phyloP scores from a whole-genome alignment of 1,139 yeast genomes.

The Debaryomyces coudertii region DNA sequence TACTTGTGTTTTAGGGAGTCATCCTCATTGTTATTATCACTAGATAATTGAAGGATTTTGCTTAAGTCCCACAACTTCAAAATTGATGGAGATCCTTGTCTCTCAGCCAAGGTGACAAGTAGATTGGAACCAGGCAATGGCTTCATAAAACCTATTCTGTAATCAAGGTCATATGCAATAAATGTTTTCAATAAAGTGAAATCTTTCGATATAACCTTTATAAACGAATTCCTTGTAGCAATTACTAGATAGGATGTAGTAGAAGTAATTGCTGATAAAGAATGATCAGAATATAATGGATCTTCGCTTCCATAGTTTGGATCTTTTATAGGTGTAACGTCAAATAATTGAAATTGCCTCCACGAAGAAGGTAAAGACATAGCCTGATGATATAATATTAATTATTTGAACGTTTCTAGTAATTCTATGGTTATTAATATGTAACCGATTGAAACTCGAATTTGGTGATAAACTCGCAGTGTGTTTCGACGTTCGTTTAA shows the following conservation, averaged over 20 bases:
- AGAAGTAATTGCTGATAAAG: conserved; percentile 63
- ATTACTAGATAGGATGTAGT: conserved; percentile 57
- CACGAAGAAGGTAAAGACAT: conserved; percentile 50
- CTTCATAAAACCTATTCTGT: conserved; percentile 60
- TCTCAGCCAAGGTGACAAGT: conserved; percentile 73
- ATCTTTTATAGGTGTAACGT: conserved; percentile 79
- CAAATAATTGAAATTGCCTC: conserved; percentile 91
- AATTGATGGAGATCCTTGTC: conserved; percentile 67
- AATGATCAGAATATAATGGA: conserved; percentile 80
- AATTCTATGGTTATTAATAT: neutral
- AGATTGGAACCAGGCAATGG: conserved; percentile 51
- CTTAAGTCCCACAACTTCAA: conserved; percentile 75
- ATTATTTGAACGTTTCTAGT: neutral
- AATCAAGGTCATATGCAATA: conserved; percentile 66
- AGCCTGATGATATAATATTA: neutral
- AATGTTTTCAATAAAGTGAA: conserved; percentile 54
- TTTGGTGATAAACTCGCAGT: conserved; percentile 4
- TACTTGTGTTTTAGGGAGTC: conserved; percentile 37
- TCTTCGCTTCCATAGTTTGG: conserved; percentile 67
- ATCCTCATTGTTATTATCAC: conserved; percentile 37
- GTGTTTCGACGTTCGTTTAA: conserved; percentile 5
- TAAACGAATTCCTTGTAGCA: conserved; percentile 56
- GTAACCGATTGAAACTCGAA: neutral
- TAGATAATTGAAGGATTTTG: conserved; percentile 39
- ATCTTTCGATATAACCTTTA: conserved; percentile 60